phyloP scores from a whole-genome alignment of 2,329 filamentous ascomycete species.

The Penicillium glabrum region DNA sequence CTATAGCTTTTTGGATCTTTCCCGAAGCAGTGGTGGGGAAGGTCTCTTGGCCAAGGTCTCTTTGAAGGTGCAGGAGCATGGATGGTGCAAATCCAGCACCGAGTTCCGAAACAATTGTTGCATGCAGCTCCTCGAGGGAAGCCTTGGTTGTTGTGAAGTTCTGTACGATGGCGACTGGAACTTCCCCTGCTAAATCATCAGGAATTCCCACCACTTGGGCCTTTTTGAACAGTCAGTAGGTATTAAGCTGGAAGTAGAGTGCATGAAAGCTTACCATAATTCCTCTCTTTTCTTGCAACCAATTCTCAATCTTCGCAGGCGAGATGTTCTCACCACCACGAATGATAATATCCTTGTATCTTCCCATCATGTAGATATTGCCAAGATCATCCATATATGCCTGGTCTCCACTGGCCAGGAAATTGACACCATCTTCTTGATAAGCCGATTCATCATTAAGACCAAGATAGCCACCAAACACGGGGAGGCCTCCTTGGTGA shows the following conservation, averaged over 20 bases:
- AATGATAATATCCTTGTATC: slow-evolving; percentile 1
- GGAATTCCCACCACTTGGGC: neutral
- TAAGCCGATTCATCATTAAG: neutral
- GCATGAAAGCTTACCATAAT: neutral
- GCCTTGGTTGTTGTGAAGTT: neutral
- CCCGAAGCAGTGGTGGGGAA: neutral
- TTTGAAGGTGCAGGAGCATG: neutral
- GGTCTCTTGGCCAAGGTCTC: neutral
- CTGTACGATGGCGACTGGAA: neutral
- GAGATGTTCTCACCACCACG: neutral
- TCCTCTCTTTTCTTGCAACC: neutral
- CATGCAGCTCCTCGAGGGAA: neutral
- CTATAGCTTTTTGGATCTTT: neutral
- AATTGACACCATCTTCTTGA: neutral
- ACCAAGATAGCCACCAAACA: neutral
- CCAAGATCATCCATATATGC: neutral
- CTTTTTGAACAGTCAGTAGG: neutral
- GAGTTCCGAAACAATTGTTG: neutral
- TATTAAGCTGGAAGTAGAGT: neutral
- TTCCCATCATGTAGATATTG: neutral
- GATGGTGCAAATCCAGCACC: neutral
- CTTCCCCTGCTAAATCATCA: neutral
- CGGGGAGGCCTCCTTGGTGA: neutral
- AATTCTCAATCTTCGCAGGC: neutral
- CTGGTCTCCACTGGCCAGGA: neutral